phyloP scores from a whole-genome alignment of 1,284 basidiomycete genomes.

The Fomitopsis betulina region DNA sequence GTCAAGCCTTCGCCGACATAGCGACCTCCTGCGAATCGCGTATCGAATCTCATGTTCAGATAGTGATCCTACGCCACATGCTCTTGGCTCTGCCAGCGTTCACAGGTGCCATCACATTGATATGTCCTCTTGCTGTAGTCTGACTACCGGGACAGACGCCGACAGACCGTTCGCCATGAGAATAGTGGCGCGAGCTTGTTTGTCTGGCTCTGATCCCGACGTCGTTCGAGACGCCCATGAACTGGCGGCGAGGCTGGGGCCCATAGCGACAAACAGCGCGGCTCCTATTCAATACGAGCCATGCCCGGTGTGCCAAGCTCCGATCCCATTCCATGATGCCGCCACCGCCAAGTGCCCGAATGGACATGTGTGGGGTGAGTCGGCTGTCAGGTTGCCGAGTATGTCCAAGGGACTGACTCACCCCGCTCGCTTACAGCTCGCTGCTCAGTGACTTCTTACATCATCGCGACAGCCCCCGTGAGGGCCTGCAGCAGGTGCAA shows the following conservation, averaged over 20 bases:
- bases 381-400: not conserved
- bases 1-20: not conserved
- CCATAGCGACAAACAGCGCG: conserved; percentile 22
- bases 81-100: conserved; percentile 28
- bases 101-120: not conserved
- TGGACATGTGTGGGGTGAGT: conserved; percentile 63
- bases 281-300: conserved; percentile 12
- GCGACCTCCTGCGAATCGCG: conserved; percentile 39
- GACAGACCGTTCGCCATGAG: conserved; percentile 57
- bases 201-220: conserved; percentile 44
- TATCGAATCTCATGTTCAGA: conserved; percentile 51
- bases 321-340: conserved; percentile 52
- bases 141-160: conserved; percentile 40
- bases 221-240: conserved; percentile 46
- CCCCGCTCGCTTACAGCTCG: conserved; percentile 40
- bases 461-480: conserved; percentile 61
- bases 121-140: not conserved
- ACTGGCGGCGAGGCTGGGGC: conserved; percentile 38
- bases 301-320: conserved; percentile 64
- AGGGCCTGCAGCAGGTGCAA: conserved; percentile 68
- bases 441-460: conserved; percentile 69
- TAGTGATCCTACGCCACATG: conserved; percentile 51
- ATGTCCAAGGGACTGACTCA: not conserved
- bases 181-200: conserved; percentile 48
- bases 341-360: conserved; percentile 55